Conservation (phyloP, 768 basidiomycete species). For the Boletellus ananas region DNA sequence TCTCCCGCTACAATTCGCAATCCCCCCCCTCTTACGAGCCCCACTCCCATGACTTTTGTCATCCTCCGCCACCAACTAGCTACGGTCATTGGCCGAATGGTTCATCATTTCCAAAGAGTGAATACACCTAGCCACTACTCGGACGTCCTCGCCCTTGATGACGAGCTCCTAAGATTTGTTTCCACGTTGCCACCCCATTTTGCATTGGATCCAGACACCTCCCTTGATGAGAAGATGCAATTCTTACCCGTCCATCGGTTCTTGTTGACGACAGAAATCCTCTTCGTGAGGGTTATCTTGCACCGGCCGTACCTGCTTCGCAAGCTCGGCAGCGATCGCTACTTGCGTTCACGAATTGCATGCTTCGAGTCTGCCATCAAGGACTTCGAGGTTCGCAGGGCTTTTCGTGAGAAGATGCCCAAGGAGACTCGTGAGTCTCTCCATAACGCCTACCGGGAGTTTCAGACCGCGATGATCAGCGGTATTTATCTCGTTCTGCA, state of each 20-base stretch:
- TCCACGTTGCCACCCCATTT: constrained; percentile 76
- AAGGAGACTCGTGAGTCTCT: constrained; percentile 66
- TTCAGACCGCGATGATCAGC: constrained; percentile 86
- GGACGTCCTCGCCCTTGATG: constrained; percentile 79
- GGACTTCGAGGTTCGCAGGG: constrained; percentile 76
- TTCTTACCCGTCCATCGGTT: constrained; percentile 84
- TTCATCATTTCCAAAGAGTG: constrained; percentile 90
- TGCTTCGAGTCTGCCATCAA: constrained; percentile 90
- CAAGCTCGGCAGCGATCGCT: constrained; percentile 69
- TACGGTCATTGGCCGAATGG: constrained; percentile 82
- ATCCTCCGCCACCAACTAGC: constrained; percentile 83
- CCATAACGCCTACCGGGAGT: constrained; percentile 81
- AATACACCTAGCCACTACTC: constrained; percentile 73
- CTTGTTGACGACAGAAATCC: constrained; percentile 83
- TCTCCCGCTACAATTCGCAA: constrained; percentile 42
- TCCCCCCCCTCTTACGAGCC: constrained; percentile 57
- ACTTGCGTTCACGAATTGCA: constrained; percentile 73
- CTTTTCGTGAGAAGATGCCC: constrained; percentile 58
- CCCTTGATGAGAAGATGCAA: constrained; percentile 60
- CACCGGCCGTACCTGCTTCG: constrained; percentile 88
- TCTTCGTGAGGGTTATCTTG: constrained; percentile 79
- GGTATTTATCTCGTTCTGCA: constrained; percentile 83
- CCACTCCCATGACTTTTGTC: constrained; percentile 84
- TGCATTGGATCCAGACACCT: constrained; percentile 69
- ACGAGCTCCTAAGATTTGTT: constrained; percentile 77